phyloP scores from a whole-genome alignment of 352 stramenopile species.

The Nothophytophthora sp. region DNA sequence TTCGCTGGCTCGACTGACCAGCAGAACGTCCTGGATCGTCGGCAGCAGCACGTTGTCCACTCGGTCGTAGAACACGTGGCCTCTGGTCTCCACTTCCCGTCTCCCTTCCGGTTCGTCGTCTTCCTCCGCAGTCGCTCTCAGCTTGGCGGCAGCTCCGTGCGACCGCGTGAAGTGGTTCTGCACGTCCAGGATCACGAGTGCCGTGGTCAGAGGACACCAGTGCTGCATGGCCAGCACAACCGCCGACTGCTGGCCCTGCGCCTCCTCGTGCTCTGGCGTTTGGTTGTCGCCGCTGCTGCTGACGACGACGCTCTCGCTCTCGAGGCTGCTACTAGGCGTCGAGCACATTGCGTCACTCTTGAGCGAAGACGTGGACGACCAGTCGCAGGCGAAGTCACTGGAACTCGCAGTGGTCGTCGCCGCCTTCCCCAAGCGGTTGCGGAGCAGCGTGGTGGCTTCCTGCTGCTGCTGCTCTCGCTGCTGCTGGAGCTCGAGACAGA shows the following conservation, averaged over 20 bases:
- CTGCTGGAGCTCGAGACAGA: conserved; percentile 22
- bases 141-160: conserved; percentile 16
- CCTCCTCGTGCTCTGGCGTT: not conserved
- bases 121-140: not conserved
- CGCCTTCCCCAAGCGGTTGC: conserved; percentile 41
- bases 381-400: conserved; percentile 17
- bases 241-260: conserved; percentile 1
- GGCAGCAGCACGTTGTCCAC: conserved; percentile 56
- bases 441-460: conserved; percentile 52
- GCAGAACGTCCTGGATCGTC: conserved; percentile 60
- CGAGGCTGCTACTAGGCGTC: conserved; percentile 2
- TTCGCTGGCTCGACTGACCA: conserved; percentile 46
- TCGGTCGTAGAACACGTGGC: conserved; percentile 42
- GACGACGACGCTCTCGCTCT: not conserved
- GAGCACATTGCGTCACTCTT: conserved; percentile 11
- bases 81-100: not conserved
- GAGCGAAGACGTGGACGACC: conserved; percentile 11
- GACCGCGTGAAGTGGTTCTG: conserved; percentile 68
- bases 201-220: conserved; percentile 68
- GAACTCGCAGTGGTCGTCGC: conserved; percentile 15
- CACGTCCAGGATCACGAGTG: conserved; percentile 63
- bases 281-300: conserved; percentile 15
- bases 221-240: conserved; percentile 25
- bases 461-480: conserved; percentile 48
- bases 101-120: conserved; percentile 22